Conservation (phyloP, 306 rosid genomes). For the Trifolium repens region DNA sequence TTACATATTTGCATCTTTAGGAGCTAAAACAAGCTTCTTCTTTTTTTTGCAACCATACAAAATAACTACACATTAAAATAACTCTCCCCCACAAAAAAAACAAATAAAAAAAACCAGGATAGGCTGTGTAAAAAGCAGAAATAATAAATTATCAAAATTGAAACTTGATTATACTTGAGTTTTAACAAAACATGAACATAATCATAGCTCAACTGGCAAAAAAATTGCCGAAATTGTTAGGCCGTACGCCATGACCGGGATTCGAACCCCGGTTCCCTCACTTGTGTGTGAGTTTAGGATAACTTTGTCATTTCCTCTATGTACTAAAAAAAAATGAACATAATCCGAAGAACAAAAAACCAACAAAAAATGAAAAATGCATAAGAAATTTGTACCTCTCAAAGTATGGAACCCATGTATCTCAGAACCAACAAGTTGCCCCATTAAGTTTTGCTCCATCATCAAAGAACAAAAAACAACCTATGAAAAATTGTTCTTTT, state of each 20-base stretch:
- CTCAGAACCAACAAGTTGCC: conserved; percentile 71
- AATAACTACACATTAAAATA: neutral
- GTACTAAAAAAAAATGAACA: neutral
- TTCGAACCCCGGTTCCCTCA: too few species aligned
- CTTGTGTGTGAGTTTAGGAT: too few species aligned
- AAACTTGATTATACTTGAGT: conserved; percentile 9
- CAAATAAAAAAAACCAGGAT: neutral
- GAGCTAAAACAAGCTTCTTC: neutral
- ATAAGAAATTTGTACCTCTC: conserved; percentile 55
- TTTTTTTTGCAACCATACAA: neutral
- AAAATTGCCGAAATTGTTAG: too few species aligned
- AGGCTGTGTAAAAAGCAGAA: neutral
- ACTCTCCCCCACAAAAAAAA: neutral
- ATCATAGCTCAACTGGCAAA: neutral
- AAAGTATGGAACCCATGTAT: conserved; percentile 94
- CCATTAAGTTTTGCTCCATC: conserved; percentile 55
- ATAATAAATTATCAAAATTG: neutral
- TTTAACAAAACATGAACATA: conserved; percentile 4
- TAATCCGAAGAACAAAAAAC: neutral
- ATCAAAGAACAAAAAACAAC: conserved; percentile 33
- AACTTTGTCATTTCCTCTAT: too few species aligned
- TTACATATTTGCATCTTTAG: conserved; percentile 14
- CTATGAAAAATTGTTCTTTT: conserved; percentile 38
- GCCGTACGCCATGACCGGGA: too few species aligned
- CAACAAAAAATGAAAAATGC: neutral